phyloP scores from a whole-genome alignment of 192 early-diverging fungal species.

The Phlyctochytrium arcticum region DNA sequence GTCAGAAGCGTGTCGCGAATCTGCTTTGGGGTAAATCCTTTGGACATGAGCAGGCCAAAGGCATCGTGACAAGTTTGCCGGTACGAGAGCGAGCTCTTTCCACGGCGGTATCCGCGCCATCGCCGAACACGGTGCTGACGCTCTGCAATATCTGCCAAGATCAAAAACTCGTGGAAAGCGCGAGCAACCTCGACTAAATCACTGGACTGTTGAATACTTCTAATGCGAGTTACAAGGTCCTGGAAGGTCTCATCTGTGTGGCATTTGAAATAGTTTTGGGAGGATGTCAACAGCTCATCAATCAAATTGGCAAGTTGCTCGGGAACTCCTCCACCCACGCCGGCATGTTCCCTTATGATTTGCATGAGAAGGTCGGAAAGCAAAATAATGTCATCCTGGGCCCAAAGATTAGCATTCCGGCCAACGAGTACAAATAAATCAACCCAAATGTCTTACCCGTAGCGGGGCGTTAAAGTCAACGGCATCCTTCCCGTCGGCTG shows the following conservation, averaged over 20 bases:
- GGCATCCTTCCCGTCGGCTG: too few species aligned
- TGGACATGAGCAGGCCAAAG: constrained; percentile 17
- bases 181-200: constrained; percentile 28
- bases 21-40: constrained; percentile 20
- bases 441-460: not conserved
- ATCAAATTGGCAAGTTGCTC: constrained; percentile 13
- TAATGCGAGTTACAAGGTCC: constrained; percentile 4
- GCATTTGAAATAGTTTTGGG: constrained; percentile 14
- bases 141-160: constrained; percentile 31
- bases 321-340: constrained; percentile 25
- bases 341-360: constrained; percentile 23
- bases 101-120: constrained; percentile 35
- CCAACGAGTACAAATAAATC: not conserved
- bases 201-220: not conserved
- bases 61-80: constrained; percentile 31
- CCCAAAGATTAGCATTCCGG: not conserved
- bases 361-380: constrained; percentile 17
- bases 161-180: constrained; percentile 30
- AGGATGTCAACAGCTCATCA: constrained; percentile 14
- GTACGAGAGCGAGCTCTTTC: constrained; percentile 23
- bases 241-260: constrained; percentile 23
- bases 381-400: constrained; percentile 20
- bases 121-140: constrained; percentile 32
- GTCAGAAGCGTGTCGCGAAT: constrained; percentile 26
- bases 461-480: constrained; percentile 24